Conservation (phyloP, 1,284 basidiomycete genomes). For the Malassezia caprae region DNA sequence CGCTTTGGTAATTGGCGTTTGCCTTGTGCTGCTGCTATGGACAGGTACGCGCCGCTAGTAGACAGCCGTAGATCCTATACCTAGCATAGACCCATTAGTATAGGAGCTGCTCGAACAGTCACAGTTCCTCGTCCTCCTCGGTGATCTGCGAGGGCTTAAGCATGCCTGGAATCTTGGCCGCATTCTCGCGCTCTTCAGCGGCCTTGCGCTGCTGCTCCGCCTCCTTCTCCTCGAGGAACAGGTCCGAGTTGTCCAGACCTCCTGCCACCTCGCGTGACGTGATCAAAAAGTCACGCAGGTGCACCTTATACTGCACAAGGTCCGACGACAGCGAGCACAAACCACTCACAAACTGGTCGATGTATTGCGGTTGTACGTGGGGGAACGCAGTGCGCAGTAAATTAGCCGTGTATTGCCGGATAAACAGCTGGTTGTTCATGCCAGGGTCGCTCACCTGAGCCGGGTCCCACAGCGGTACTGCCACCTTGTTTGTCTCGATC, state of each 20-base stretch:
- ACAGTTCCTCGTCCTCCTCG: slow-evolving; percentile 39
- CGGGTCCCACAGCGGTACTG: slow-evolving; percentile 76
- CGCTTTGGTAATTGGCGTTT: slow-evolving; percentile 73
- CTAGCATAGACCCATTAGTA: slow-evolving; percentile 6
- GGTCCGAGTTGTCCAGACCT: slow-evolving; percentile 63
- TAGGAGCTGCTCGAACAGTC: slow-evolving; percentile 39
- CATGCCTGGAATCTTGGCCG: slow-evolving; percentile 94
- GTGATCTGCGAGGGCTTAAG: slow-evolving; percentile 62
- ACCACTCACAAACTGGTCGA: slow-evolving; percentile 55
- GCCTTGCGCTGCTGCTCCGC: slow-evolving; percentile 62
- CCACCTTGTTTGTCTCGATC: slow-evolving; percentile 71
- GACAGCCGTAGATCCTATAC: not conserved
- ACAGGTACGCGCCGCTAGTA: slow-evolving; percentile 51
- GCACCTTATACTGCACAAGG: slow-evolving; percentile 65
- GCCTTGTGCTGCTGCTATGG: slow-evolving; percentile 66
- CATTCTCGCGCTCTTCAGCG: slow-evolving; percentile 72
- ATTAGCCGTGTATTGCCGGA: slow-evolving; percentile 79
- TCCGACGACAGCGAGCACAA: slow-evolving; percentile 80
- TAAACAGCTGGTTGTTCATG: slow-evolving; percentile 70
- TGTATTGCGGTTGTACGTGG: slow-evolving; percentile 48
- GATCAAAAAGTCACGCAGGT: slow-evolving; percentile 63
- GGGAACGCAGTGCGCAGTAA: slow-evolving; percentile 51
- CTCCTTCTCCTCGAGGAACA: slow-evolving; percentile 92
- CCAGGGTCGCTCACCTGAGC: slow-evolving; percentile 60
- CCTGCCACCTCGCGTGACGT: slow-evolving; percentile 54